These are phyloP conservation scores for Aegilops longissima DNA, from an alignment of 176 grass and related monocot genomes.

Conservation along the genomic window DNA sequence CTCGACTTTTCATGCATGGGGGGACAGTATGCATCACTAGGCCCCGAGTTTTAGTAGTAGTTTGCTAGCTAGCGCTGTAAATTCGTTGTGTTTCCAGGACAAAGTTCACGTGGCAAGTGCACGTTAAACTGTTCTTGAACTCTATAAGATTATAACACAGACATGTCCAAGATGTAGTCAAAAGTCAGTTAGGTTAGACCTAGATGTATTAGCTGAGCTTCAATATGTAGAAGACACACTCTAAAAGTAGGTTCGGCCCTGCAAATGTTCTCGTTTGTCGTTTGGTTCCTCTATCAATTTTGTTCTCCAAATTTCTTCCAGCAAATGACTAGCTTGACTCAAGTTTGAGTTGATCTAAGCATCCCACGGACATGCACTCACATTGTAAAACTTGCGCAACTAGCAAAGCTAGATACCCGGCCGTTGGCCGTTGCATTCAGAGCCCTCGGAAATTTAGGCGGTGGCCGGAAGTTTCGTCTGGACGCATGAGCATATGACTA, in stretches of 20 bases:
- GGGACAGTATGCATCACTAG: conserved; percentile 12
- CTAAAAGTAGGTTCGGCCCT: not conserved
- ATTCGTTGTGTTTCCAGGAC: conserved; percentile 4
- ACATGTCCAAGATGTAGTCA: not conserved
- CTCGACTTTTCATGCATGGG: conserved; percentile 43
- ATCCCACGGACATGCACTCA: not conserved
- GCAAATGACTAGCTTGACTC: not conserved
- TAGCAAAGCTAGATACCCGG: not conserved
- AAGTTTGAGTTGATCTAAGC: not conserved
- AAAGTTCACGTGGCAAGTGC: conserved; percentile 5
- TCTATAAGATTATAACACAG: not conserved
- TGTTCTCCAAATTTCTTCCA: not conserved
- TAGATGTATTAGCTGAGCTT: not conserved
- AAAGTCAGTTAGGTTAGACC: not conserved
- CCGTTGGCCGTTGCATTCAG: conserved; percentile 27
- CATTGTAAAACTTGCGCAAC: not conserved
- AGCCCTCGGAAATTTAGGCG: conserved; percentile 35
- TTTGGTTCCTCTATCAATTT: not conserved
- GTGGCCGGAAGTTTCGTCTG: conserved; percentile 21
- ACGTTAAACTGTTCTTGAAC: conserved; percentile 7
- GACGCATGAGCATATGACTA: conserved; percentile 23
- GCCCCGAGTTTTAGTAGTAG: not conserved
- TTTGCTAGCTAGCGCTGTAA: not conserved
- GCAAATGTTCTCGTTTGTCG: not conserved
- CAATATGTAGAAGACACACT: not conserved